A percentile compares a stretch with the other conserved stretches of the same genome.
Conservation (phyloP, 106 monocot species). For the Dactylorhiza incarnata region DNA sequence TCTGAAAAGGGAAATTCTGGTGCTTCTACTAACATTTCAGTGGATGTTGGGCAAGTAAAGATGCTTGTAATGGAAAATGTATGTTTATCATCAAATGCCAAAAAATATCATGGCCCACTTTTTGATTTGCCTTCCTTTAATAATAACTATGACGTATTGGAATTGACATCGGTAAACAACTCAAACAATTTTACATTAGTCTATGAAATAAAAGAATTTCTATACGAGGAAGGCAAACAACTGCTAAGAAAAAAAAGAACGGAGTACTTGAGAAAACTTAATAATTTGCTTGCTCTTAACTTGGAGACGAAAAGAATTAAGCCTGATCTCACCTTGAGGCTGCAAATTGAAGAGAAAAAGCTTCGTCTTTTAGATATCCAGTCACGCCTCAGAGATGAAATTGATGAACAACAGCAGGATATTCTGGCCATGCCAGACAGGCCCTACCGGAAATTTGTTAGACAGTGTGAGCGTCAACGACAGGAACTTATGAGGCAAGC, state of each 20-base stretch:
- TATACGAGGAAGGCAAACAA: slow-evolving; percentile 60
- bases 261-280: slow-evolving; percentile 69
- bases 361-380: slow-evolving; percentile 74
- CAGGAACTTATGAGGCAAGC: slow-evolving; percentile 75
- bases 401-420: slow-evolving; percentile 88
- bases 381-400: slow-evolving; percentile 75
- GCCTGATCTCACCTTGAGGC: slow-evolving; percentile 73
- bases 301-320: slow-evolving; percentile 75
- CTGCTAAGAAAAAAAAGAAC: slow-evolving; percentile 70
- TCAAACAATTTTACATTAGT: slow-evolving; percentile 52
- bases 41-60: slow-evolving; percentile 41
- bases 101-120: slow-evolving; percentile 83
- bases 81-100: slow-evolving; percentile 19
- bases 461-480: slow-evolving; percentile 81
- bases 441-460: slow-evolving; percentile 78
- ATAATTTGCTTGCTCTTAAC: slow-evolving; percentile 63
- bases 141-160: slow-evolving; percentile 56
- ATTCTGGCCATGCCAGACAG: slow-evolving; percentile 93
- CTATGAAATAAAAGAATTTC: slow-evolving; percentile 78
- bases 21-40: slow-evolving; percentile 18
- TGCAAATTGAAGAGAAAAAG: slow-evolving; percentile 96
- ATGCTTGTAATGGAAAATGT: slow-evolving; percentile 24
- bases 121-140: slow-evolving; percentile 95
- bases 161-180: slow-evolving; percentile 28
- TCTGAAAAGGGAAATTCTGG: slow-evolving; percentile 42